Evolutionary conservation across 2,329 filamentous ascomycete genomes (phyloP).

Genomic region (Esteya vermicola): DNA sequence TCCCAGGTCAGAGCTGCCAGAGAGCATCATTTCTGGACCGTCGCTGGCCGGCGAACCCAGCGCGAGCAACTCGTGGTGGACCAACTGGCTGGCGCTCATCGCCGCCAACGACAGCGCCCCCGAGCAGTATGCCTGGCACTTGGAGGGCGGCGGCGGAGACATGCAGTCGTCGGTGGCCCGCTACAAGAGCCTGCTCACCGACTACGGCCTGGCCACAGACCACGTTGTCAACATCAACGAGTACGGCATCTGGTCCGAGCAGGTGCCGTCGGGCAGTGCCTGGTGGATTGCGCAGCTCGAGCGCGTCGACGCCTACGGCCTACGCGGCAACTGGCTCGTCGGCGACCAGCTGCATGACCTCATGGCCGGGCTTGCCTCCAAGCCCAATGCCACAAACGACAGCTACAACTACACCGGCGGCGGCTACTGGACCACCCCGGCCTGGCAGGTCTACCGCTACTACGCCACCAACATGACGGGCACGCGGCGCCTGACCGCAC

Average conservation of each 20-base stretch:
- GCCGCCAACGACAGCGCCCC: constrained; percentile 22
- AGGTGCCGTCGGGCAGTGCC: constrained; percentile 24
- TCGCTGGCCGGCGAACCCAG: constrained; percentile 19
- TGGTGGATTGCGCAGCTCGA: constrained; percentile 33
- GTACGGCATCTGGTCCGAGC: constrained; percentile 25
- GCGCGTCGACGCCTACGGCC: constrained; percentile 23
- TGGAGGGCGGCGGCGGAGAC: constrained; percentile 17
- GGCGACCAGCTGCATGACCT: constrained; percentile 27
- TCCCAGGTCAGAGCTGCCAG: constrained; percentile 13
- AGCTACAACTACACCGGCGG: background rate
- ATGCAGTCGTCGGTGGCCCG: constrained; percentile 15
- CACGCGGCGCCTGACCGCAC: background rate
- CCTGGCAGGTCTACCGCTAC: constrained; percentile 2
- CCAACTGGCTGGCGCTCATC: constrained; percentile 19
- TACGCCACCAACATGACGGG: constrained; percentile 5
- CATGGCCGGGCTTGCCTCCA: constrained; percentile 23
- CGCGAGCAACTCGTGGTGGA: constrained; percentile 24
- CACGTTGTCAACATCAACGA: constrained; percentile 32
- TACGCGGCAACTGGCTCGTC: constrained; percentile 30
- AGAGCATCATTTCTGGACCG: constrained; percentile 22
- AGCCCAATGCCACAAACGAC: background rate
- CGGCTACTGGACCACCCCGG: background rate
- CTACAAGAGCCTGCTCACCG: constrained; percentile 13
- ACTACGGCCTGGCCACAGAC: constrained; percentile 16
- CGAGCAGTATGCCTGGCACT: constrained; percentile 29